Conservation (phyloP, 257 asterid species). For the Scutellaria barbata region DNA sequence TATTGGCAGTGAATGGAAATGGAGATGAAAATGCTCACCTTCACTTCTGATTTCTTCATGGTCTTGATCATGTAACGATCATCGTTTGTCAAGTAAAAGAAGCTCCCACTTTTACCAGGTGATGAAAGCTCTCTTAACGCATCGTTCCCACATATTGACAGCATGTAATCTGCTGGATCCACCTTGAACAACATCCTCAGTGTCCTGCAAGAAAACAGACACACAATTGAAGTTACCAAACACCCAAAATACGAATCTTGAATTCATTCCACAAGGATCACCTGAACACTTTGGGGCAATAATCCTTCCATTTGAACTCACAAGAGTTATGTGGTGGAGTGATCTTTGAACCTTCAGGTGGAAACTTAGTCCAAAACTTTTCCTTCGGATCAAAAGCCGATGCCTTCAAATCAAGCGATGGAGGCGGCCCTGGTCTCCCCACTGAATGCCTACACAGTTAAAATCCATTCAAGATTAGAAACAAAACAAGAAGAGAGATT, state of each 20-base stretch:
- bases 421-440: constrained; percentile 87
- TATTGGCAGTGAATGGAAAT: neutral
- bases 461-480: too few relatives aligned
- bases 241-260: neutral
- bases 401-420: constrained; percentile 79
- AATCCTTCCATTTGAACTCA: constrained; percentile 95
- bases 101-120: constrained; percentile 96
- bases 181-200: constrained; percentile 88
- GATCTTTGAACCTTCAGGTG: constrained; percentile 82
- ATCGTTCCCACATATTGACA: constrained; percentile 90
- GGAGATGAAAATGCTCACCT: constrained; percentile 50
- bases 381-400: constrained; percentile 94
- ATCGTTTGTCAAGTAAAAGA: constrained; percentile 87
- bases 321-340: constrained; percentile 89
- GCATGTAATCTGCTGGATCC: constrained; percentile 95
- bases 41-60: constrained; percentile 96
- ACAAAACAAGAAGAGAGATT: neutral
- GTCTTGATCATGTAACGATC: constrained; percentile 99
- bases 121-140: constrained; percentile 91
- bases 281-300: constrained; percentile 98
- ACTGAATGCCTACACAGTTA: constrained; percentile 69
- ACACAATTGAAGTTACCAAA: neutral
- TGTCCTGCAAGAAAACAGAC: constrained; percentile 49
- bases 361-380: constrained; percentile 93
- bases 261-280: constrained; percentile 17